Conservation (phyloP, 306 rosid genomes). For the Neltuma alba region DNA sequence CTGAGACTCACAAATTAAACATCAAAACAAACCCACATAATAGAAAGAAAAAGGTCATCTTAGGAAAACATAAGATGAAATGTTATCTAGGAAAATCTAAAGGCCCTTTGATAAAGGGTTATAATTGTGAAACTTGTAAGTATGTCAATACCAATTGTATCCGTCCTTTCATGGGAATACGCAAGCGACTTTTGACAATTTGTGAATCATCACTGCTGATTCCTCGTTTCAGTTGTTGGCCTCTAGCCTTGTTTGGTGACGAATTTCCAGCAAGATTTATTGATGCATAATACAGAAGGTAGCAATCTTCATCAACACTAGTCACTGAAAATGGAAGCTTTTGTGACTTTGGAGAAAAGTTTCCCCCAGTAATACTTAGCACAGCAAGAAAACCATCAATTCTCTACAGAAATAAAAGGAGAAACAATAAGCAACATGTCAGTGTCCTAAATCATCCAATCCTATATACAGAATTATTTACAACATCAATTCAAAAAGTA, state of each 20-base stretch:
- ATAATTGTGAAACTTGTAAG: slow-evolving; percentile 20
- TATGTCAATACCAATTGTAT: slow-evolving; percentile 78
- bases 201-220: slow-evolving; percentile 68
- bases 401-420: slow-evolving; percentile 55
- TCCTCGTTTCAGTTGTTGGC: slow-evolving; percentile 60
- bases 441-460: slow-evolving; percentile 24
- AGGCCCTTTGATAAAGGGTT: slow-evolving; percentile 33
- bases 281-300: slow-evolving; percentile 80
- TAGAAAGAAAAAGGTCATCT: neutral
- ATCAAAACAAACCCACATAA: neutral
- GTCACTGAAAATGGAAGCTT: slow-evolving; percentile 97
- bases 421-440: slow-evolving; percentile 20
- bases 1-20: neutral
- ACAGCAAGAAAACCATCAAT: slow-evolving; percentile 95
- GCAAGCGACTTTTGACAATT: slow-evolving; percentile 74
- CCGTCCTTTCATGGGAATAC: slow-evolving; percentile 92
- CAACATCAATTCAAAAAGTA: slow-evolving; percentile 29
- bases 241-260: slow-evolving; percentile 55
- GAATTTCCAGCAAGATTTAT: slow-evolving; percentile 74
- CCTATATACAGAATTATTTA: slow-evolving; percentile 29
- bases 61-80: neutral
- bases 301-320: slow-evolving; percentile 88
- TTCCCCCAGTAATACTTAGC: slow-evolving; percentile 85
- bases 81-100: slow-evolving; percentile 1
- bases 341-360: slow-evolving; percentile 89